These are phyloP conservation scores for Phytophthora macrochlamydospora DNA, from an alignment of 352 stramenopile genomes.

Conservation along the genomic window DNA sequence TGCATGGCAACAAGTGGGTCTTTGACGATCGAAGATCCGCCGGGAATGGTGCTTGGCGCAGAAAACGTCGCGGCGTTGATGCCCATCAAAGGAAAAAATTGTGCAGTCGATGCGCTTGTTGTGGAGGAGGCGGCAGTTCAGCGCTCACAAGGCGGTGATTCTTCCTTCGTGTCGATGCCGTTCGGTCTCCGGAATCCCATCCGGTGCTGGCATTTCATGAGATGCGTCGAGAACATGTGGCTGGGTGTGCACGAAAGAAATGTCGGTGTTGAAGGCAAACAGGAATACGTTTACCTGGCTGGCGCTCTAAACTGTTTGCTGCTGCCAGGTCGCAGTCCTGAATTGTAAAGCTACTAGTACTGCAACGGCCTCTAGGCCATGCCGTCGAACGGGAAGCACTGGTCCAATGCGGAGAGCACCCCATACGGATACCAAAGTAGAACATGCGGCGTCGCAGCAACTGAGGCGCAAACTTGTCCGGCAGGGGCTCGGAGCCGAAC, in stretches of 20 bases:
- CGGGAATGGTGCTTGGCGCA: neutral
- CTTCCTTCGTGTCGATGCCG: too few relatives aligned
- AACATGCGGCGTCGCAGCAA: constrained; percentile 44
- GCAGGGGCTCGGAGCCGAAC: constrained; percentile 38
- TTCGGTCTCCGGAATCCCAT: neutral
- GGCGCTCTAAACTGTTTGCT: neutral
- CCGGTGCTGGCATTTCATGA: neutral
- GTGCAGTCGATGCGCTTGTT: too few relatives aligned
- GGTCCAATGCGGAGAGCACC: constrained; percentile 32
- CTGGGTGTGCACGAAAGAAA: neutral
- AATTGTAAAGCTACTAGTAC: neutral
- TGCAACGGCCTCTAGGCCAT: constrained; percentile 13
- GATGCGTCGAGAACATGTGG: neutral
- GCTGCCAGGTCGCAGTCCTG: too few relatives aligned
- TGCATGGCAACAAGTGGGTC: neutral
- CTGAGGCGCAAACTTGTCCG: constrained; percentile 29
- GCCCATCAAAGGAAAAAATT: too few relatives aligned
- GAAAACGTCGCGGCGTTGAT: neutral
- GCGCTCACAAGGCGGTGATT: too few relatives aligned
- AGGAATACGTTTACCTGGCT: neutral
- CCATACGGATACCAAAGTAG: constrained; percentile 40
- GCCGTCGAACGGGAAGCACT: constrained; percentile 34
- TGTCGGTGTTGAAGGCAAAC: neutral
- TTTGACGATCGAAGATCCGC: neutral
- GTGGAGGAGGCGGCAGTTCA: too few relatives aligned